Base-by-base conservation (phyloP, 2,329 filamentous ascomycete genomes). In the Colletotrichum falcatum region DNA sequence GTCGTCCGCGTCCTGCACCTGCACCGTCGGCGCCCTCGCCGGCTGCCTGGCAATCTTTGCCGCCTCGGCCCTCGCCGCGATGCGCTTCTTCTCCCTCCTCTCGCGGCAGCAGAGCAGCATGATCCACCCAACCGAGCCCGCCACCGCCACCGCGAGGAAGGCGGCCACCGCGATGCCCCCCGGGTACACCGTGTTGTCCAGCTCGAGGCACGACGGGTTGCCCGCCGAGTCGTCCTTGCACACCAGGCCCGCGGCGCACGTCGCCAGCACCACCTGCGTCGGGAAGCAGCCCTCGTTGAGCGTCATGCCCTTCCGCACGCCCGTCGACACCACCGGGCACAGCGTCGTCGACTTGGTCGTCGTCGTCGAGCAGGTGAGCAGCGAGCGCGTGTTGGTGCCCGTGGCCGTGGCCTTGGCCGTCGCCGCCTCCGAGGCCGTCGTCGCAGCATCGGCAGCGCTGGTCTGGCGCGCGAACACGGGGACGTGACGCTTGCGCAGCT, bases 51-150 rank as follows among this genome's bases (percentile, higher is more conserved):
- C 83, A 58, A 56, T 63, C 16, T 74, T 72, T 46, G 68, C 72
- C 60, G 83, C 81, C 75, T 84, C 83, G 33, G 82, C 82, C 73
- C 83, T 82, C 69, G 83, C 83, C 64, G 78, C 78, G 42, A 82
- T 77, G 56, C 80, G 79, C 77, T 81, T 82, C 75, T 86, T 81
- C 74, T 81, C 73, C 77, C 78, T 78, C 74, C 83, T 80, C 74
- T 89, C 87, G 72, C 80, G 80, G 81, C 83, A 86, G 83, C 85
- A 88, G 73, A 85, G 80, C 81, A 84, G 84, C 75, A 83, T 82
- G 66, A 89, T 77, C 72, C 79, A 74, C 58, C 75, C 78, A 70
- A 85, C 71, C 73, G 81, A 78, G 61, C 80, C 53, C 72, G 79
- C 76, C 71, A 85, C 74, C 69, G 77, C 79, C n/a, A 77, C 72